These are phyloP conservation scores for Barbatosphaeria neglecta DNA, from an alignment of 495 filamentous ascomycete genomes.

Conservation along the genomic window DNA sequence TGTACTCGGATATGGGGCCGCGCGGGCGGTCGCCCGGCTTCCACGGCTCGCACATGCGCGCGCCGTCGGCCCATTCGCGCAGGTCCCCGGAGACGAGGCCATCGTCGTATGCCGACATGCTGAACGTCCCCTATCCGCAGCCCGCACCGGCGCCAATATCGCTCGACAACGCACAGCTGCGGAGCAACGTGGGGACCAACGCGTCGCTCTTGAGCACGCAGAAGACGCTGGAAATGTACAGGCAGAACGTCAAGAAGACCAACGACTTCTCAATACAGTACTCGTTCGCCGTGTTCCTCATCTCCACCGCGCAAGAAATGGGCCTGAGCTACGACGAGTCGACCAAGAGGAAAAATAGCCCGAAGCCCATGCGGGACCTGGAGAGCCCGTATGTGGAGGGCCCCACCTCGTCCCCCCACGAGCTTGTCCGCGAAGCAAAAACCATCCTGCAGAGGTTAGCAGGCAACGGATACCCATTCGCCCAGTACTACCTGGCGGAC, in stretches of 20 bases:
- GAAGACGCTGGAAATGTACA: slow-evolving; percentile 94
- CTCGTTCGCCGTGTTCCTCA: slow-evolving; percentile 89
- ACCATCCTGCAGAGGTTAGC: slow-evolving; percentile 76
- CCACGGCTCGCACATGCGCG: slow-evolving; percentile 32
- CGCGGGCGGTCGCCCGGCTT: slow-evolving; percentile 51
- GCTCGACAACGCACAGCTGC: slow-evolving; percentile 67
- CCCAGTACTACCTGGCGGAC: slow-evolving; percentile 94
- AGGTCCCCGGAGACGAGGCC: slow-evolving; percentile 68
- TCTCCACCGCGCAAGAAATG: slow-evolving; percentile 69
- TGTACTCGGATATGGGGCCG: slow-evolving; percentile 50
- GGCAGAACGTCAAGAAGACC: slow-evolving; percentile 91
- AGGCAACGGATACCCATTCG: slow-evolving; percentile 83
- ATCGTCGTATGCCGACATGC: slow-evolving; percentile 72
- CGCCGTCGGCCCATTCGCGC: slow-evolving; percentile 50
- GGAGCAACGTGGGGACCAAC: slow-evolving; percentile 69
- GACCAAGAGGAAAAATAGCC: slow-evolving; percentile 28
- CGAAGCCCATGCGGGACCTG: slow-evolving; percentile 21
- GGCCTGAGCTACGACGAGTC: slow-evolving; percentile 27
- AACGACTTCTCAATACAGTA: slow-evolving; percentile 81
- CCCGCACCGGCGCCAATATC: slow-evolving; percentile 62
- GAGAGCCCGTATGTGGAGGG: slow-evolving; percentile 34
- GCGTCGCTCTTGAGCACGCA: slow-evolving; percentile 80
- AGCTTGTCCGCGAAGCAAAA: slow-evolving; percentile 77
- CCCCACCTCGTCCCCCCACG: slow-evolving; percentile 38
- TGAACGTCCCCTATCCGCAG: slow-evolving; percentile 83